Conservation (phyloP, 1,139 yeast genomes). For the Wickerhamiella infanticola region DNA sequence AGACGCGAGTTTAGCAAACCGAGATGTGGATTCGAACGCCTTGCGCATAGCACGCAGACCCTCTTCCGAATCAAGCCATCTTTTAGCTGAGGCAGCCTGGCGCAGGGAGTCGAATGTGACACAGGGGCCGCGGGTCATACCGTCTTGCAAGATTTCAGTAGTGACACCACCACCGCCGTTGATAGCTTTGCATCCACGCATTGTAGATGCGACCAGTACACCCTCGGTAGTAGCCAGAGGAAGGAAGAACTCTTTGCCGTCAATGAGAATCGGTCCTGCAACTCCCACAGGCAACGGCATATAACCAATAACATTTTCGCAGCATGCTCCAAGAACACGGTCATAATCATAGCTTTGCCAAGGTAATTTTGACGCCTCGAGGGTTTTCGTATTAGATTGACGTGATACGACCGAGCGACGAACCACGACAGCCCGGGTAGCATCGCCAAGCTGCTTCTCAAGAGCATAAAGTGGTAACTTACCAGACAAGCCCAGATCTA, state of each 20-base stretch:
- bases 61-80: slow-evolving; percentile 92
- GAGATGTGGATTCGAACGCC: slow-evolving; percentile 90
- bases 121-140: slow-evolving; percentile 99
- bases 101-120: slow-evolving; percentile 67
- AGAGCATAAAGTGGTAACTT: slow-evolving; percentile 84
- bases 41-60: slow-evolving; percentile 71
- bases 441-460: slow-evolving; percentile 79
- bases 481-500: slow-evolving; percentile 54
- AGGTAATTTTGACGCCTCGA: slow-evolving; percentile 61
- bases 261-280: slow-evolving; percentile 91
- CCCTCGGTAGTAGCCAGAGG: slow-evolving; percentile 99
- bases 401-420: slow-evolving; percentile 86
- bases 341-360: slow-evolving; percentile 77
- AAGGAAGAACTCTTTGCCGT: slow-evolving; percentile 70
- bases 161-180: slow-evolving; percentile 94
- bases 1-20: slow-evolving; percentile 89
- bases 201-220: slow-evolving; percentile 91
- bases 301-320: slow-evolving; percentile 94
- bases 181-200: slow-evolving; percentile 98
- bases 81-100: slow-evolving; percentile 88
- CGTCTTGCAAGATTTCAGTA: slow-evolving; percentile 86
- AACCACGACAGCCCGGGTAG: slow-evolving; percentile 78
- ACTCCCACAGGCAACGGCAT: slow-evolving; percentile 95
- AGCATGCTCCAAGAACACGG: slow-evolving; percentile 95
- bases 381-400: slow-evolving; percentile 66